Conservation (phyloP, 257 asterid species). For the Rhazya stricta region DNA sequence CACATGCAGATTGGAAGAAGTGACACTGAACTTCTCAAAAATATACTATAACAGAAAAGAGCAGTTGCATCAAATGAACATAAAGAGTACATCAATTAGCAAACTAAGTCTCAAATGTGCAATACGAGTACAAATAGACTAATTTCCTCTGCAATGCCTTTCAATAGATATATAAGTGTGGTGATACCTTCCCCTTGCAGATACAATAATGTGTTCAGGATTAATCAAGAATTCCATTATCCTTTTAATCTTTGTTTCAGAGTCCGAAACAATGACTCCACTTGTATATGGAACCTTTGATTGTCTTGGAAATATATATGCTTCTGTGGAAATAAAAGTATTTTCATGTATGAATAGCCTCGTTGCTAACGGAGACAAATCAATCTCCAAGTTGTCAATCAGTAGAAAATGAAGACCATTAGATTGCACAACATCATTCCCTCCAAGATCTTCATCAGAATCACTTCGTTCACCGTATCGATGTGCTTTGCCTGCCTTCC, state of each 20-base stretch:
- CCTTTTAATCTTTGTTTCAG: slow-evolving; percentile 27
- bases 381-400: slow-evolving; percentile 45
- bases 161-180: background rate
- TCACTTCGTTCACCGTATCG: slow-evolving; percentile 9
- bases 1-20: background rate
- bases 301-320: slow-evolving; percentile 39
- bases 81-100: background rate
- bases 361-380: slow-evolving; percentile 33
- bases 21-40: background rate
- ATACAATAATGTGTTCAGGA: slow-evolving; percentile 44
- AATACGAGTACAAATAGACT: background rate
- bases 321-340: slow-evolving; percentile 41
- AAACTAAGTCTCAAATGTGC: background rate
- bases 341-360: slow-evolving; percentile 30
- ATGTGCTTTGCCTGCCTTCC: slow-evolving; percentile 16
- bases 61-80: background rate
- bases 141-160: background rate
- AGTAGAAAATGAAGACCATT: slow-evolving; percentile 26
- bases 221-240: slow-evolving; percentile 38
- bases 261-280: slow-evolving; percentile 45
- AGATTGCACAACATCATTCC: slow-evolving; percentile 6
- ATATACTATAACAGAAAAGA: background rate
- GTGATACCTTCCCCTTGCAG: slow-evolving; percentile 55
- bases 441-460: slow-evolving; percentile 47
- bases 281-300: slow-evolving; percentile 32